Evolutionary conservation across 768 basidiomycete species (phyloP), one percentile per base, ranked within the genome.

Genomic region (Lentinula boryana): DNA sequence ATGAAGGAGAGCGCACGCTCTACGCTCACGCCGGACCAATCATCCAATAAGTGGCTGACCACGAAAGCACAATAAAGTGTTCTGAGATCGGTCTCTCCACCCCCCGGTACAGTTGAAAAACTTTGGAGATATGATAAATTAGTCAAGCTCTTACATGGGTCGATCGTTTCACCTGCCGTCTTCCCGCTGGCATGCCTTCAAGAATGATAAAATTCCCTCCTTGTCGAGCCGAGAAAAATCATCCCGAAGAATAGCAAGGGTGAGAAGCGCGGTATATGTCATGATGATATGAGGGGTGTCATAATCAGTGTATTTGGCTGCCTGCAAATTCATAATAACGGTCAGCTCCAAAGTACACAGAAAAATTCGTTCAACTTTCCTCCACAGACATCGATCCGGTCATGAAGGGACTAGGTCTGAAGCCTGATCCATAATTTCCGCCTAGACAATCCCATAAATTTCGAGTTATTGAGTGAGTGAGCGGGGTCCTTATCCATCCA

Each of bases 201-300:
- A 67, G 63, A 96, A 88, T 18, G 66, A 69, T 13, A 85, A 63
- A n/a, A 98, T 73, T 0, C 88, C 92, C 15, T 72, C 41, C 32
- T 87, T 80, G 67, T 98, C 83, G 23, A 99, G 75, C 58, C 75
- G 76, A 36, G 81, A 72, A 66, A 95, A 88, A 65, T 92, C 86
- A 68, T 97, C 96, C n/a, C 90, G 82, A 27, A 99, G 80, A 63
- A 97, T 88, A 0, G 89, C 84, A 10, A 99, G 86, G 0, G 84
- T 82, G 4, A 97, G 74, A 10, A 99, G 70, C 0, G 95, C 93
- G 1, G 94, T 93, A 68, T 98, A 99, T 7, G 95, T 95, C 82
- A 94, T 91, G 58, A 97, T 93, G 15, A 98, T 76, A 71, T 98
- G 89, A 0, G 92, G 90, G 16, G 82, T 80, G 64, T 89, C 83